These are phyloP conservation scores for Candida labiduridarum DNA, from an alignment of 1,139 yeast species.

Conservation along the genomic window DNA sequence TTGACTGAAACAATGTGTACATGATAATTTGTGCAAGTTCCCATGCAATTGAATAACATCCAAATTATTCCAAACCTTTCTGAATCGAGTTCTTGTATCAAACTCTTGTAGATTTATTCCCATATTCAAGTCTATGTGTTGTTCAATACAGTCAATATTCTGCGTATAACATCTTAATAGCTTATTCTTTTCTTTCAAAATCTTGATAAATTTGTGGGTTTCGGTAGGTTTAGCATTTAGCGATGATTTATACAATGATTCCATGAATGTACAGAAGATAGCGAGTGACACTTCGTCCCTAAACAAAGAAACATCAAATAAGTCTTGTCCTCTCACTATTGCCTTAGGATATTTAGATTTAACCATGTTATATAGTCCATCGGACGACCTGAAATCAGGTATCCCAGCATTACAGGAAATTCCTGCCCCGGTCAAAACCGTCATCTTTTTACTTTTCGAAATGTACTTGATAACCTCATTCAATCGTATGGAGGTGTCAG, in stretches of 20 bases:
- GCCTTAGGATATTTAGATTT: slow-evolving; percentile 63
- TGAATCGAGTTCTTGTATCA: slow-evolving; percentile 27
- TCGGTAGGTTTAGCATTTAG: slow-evolving; percentile 74
- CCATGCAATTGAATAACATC: slow-evolving; percentile 93
- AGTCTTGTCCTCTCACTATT: slow-evolving; percentile 79
- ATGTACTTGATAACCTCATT: slow-evolving; percentile 46
- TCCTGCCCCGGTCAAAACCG: slow-evolving; percentile 89
- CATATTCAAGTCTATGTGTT: slow-evolving; percentile 43
- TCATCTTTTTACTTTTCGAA: slow-evolving; percentile 51
- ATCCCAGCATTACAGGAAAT: slow-evolving; percentile 96
- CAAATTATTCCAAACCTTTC: slow-evolving; percentile 56
- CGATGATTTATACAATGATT: slow-evolving; percentile 65
- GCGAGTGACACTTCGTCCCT: slow-evolving; percentile 62
- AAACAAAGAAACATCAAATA: slow-evolving; percentile 84
- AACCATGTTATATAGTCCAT: slow-evolving; percentile 80
- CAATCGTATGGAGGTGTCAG: slow-evolving; percentile 25
- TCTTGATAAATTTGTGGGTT: slow-evolving; percentile 77
- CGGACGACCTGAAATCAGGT: slow-evolving; percentile 86
- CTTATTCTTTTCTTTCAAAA: slow-evolving; percentile 64
- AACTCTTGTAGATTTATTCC: slow-evolving; percentile 41
- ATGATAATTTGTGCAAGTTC: slow-evolving; percentile 71
- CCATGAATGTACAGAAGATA: slow-evolving; percentile 82
- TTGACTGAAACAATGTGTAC: slow-evolving; percentile 65
- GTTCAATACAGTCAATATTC: slow-evolving; percentile 59
- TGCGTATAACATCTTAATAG: slow-evolving; percentile 84